These are phyloP conservation scores for Cercospora beticola DNA, from an alignment of 2,329 filamentous ascomycete species.

Conservation along the genomic window DNA sequence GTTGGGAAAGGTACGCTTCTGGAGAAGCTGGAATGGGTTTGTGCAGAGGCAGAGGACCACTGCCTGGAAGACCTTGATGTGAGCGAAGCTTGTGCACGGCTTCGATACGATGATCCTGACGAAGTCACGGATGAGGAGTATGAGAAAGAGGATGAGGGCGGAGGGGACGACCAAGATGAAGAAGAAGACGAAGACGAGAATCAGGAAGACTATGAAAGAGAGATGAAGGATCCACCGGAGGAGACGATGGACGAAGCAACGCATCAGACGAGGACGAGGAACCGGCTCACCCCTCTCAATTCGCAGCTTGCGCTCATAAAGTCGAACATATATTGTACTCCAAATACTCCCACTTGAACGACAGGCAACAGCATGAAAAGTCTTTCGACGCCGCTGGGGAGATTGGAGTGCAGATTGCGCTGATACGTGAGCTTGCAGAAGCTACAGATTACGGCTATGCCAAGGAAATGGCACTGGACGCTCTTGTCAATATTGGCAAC, in stretches of 20 bases:
- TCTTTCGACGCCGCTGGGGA: neutral
- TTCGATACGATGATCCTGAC: neutral
- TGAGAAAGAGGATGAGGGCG: neutral
- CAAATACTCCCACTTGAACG: neutral
- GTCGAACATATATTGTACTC: neutral
- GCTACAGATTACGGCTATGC: no score
- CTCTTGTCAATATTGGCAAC: neutral
- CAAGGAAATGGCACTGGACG: no score
- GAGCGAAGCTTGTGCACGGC: neutral
- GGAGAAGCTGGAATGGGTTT: slow-evolving; percentile 17
- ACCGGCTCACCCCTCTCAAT: no score
- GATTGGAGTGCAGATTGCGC: neutral
- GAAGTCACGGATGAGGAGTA: no score
- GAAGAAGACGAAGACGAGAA: no score
- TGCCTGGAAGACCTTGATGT: neutral
- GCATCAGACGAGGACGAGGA: no score
- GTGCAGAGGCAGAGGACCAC: neutral
- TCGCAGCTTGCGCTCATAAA: neutral
- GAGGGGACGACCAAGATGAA: no score
- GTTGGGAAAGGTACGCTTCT: slow-evolving; percentile 4
- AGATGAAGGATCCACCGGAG: no score
- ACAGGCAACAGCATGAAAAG: neutral
- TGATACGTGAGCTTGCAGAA: neutral
- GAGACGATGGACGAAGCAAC: no score
- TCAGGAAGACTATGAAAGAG: no score